Percentiles rank a stretch among this genome's conserved stretches.
phyloP scores from a whole-genome alignment of 257 asterid genomes.

The Ehretia macrophylla region DNA sequence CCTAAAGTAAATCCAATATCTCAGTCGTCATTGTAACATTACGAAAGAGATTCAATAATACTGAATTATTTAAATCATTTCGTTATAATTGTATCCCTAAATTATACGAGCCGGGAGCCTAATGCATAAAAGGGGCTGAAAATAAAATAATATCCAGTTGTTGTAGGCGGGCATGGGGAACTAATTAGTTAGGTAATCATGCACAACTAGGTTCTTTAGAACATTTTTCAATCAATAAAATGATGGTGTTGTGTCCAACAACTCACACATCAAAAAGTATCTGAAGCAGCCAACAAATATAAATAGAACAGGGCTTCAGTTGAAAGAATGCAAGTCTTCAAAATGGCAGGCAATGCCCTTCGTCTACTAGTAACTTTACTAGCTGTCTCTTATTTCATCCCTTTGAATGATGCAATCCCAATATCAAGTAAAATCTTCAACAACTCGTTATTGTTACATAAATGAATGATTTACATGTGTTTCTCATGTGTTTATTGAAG shows the following conservation, averaged over 20 bases:
- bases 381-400: slow-evolving; percentile 8
- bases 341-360: slow-evolving; percentile 19
- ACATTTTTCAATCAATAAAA: background rate
- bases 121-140: background rate
- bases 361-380: slow-evolving; percentile 14
- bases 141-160: too few relatives aligned
- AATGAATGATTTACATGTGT: background rate
- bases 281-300: background rate
- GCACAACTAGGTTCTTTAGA: slow-evolving; percentile 10
- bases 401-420: slow-evolving; percentile 13
- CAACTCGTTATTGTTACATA: background rate
- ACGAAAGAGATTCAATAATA: too few relatives aligned
- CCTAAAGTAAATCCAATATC: too few relatives aligned
- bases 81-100: too few relatives aligned
- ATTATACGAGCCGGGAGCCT: too few relatives aligned
- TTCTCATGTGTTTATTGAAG: background rate
- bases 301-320: slow-evolving; percentile 7
- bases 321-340: background rate
- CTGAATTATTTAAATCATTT: too few relatives aligned
- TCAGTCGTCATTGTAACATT: too few relatives aligned
- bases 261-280: background rate
- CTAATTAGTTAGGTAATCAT: slow-evolving; percentile 22
- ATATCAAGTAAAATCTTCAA: slow-evolving; percentile 14
- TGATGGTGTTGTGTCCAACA: background rate
- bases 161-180: too few relatives aligned